phyloP scores from a whole-genome alignment of 164 flowering plant genomes.

The Macadamia integrifolia region DNA sequence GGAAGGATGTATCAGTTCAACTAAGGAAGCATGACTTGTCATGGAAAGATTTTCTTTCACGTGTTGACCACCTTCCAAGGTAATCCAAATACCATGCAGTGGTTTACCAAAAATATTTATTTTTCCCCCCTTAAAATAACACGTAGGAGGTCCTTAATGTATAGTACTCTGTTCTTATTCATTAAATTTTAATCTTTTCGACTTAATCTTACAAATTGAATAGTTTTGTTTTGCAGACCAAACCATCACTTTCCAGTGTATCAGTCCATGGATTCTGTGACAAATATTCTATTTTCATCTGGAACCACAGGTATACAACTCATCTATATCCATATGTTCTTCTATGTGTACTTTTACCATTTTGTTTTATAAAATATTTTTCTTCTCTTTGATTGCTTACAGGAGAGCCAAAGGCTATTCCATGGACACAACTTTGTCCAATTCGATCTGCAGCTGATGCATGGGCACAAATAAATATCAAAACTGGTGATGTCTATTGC shows the following conservation, averaged over 20 bases:
- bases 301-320: slow-evolving; percentile 79
- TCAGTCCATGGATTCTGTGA: slow-evolving; percentile 48
- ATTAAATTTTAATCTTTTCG: not conserved
- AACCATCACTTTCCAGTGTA: slow-evolving; percentile 53
- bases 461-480: slow-evolving; percentile 60
- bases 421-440: slow-evolving; percentile 89
- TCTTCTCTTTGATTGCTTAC: slow-evolving; percentile 3
- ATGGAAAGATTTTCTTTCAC: slow-evolving; percentile 70
- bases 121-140: not conserved
- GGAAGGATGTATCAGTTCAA: slow-evolving; percentile 43
- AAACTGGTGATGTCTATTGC: slow-evolving; percentile 63
- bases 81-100: slow-evolving; percentile 16
- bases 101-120: too few species aligned
- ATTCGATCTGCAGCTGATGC: slow-evolving; percentile 63
- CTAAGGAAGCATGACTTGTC: slow-evolving; percentile 68
- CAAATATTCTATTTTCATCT: slow-evolving; percentile 86
- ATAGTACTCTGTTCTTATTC: not conserved
- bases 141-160: not conserved
- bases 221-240: slow-evolving; percentile 35
- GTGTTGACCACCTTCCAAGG: slow-evolving; percentile 46
- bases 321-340: not conserved
- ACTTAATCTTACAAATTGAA: not conserved
- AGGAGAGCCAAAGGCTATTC: slow-evolving; percentile 98
- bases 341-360: not conserved
- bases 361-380: not conserved